phyloP scores from a whole-genome alignment of 2,329 filamentous ascomycete species.

The Lachnellula occidentalis region DNA sequence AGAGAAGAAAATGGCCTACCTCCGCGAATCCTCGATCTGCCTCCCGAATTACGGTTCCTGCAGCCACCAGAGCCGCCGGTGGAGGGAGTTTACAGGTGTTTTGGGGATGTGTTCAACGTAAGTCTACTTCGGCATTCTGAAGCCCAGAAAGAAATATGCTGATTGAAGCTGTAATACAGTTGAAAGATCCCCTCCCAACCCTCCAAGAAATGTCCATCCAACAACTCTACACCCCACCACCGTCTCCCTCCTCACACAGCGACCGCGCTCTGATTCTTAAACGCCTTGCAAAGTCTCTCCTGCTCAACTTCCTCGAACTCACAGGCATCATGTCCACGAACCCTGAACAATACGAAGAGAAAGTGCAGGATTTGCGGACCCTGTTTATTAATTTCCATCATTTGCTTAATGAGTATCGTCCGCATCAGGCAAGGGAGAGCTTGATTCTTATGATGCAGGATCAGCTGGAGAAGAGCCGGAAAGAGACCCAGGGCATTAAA shows the following conservation, averaged over 20 bases:
- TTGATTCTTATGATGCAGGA: constrained; percentile 85
- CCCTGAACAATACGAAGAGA: constrained; percentile 61
- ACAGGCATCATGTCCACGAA: constrained; percentile 64
- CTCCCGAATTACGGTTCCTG: constrained; percentile 65
- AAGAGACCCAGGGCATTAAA: constrained; percentile 66
- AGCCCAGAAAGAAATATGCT: constrained; percentile 10
- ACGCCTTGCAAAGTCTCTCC: constrained; percentile 73
- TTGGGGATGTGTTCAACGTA: constrained; percentile 62
- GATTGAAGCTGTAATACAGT: constrained; percentile 30
- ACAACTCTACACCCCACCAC: constrained; percentile 52
- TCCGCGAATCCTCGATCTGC: constrained; percentile 25
- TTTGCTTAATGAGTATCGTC: constrained; percentile 87
- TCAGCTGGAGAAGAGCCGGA: constrained; percentile 65
- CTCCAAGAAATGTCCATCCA: constrained; percentile 66
- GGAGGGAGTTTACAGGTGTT: constrained; percentile 66
- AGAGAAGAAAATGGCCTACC: constrained; percentile 7
- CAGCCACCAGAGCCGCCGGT: constrained; percentile 74
- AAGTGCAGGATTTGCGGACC: constrained; percentile 72
- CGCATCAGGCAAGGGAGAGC: constrained; percentile 86
- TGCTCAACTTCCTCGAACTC: constrained; percentile 86
- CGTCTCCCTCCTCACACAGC: constrained; percentile 34
- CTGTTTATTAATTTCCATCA: constrained; percentile 90
- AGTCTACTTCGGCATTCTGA: constrained; percentile 14
- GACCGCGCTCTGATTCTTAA: constrained; percentile 66
- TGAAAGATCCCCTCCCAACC: constrained; percentile 57